A percentile compares a stretch with the other conserved stretches of the same genome.
Evolutionary conservation across 805 yeast genomes (phyloP).

Genomic region (Saccharomyces mikatae): DNA sequence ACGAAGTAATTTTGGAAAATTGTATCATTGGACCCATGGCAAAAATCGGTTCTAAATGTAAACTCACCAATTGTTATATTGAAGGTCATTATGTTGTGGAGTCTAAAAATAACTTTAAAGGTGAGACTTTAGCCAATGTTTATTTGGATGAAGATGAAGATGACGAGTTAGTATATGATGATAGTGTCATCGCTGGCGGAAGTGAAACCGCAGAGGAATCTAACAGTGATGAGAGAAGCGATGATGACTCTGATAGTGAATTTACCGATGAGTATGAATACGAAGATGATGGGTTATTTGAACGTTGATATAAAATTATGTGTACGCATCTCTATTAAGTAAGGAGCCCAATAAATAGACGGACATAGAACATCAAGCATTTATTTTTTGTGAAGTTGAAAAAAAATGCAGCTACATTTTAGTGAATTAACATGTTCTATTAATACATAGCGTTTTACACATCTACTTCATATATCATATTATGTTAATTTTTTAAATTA

Average conservation of each 20-base stretch:
- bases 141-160: slow-evolving; percentile 22
- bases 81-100: slow-evolving; percentile 71
- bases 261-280: slow-evolving; percentile 35
- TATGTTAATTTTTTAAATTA: neutral
- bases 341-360: neutral
- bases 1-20: slow-evolving; percentile 71
- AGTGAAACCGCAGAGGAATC: slow-evolving; percentile 29
- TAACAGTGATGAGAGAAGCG: slow-evolving; percentile 29
- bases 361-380: neutral
- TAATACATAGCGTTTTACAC: neutral
- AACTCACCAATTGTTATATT: slow-evolving; percentile 72
- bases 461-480: neutral
- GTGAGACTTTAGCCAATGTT: slow-evolving; percentile 45
- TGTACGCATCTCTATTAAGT: neutral
- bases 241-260: slow-evolving; percentile 33
- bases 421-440: neutral
- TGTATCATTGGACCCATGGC: slow-evolving; percentile 74
- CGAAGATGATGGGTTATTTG: slow-evolving; percentile 58
- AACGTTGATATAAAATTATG: slow-evolving; percentile 26
- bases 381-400: neutral
- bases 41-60: slow-evolving; percentile 53
- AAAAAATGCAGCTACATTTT: neutral
- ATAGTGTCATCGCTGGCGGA: slow-evolving; percentile 22
- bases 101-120: slow-evolving; percentile 44
- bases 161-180: slow-evolving; percentile 20